Percentiles rank a stretch among this genome's conserved stretches.
Conservation (phyloP, 257 asterid species). For the Solanum lycopersicoides region DNA sequence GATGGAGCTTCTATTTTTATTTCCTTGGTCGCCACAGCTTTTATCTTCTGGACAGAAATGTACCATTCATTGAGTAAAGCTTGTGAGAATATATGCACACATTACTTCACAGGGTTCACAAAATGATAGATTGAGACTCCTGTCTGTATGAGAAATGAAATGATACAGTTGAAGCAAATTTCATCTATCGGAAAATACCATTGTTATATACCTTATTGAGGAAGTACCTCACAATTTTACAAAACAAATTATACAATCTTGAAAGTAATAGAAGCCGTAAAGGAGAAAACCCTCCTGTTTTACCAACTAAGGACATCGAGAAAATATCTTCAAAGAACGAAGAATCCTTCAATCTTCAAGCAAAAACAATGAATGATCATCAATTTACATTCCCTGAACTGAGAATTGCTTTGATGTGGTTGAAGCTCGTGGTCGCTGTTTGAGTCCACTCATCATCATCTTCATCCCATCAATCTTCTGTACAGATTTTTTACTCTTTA, state of each 20-base stretch:
- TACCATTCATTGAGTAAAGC: not conserved
- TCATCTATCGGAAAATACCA: not conserved
- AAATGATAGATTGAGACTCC: not conserved
- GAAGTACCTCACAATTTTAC: not conserved
- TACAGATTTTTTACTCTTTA: slow-evolving; percentile 36
- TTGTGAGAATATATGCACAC: not conserved
- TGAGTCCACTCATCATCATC: slow-evolving; percentile 53
- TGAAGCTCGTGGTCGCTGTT: slow-evolving; percentile 36
- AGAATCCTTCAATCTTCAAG: not conserved
- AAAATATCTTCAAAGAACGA: slow-evolving; percentile 21
- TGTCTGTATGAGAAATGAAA: not conserved
- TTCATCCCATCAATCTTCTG: slow-evolving; percentile 27
- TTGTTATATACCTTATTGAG: not conserved
- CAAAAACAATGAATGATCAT: not conserved
- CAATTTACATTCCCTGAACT: slow-evolving; percentile 35
- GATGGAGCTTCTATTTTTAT: too few relatives aligned
- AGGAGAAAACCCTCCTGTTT: not conserved
- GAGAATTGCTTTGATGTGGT: slow-evolving; percentile 32
- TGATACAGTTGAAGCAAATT: not conserved
- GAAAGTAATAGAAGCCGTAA: not conserved
- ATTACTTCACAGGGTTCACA: not conserved
- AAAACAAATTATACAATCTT: not conserved
- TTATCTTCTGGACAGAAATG: not conserved
- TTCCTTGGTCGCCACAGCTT: not conserved
- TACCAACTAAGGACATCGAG: slow-evolving; percentile 26